A percentile compares a stretch with the other conserved stretches of the same genome.
Evolutionary conservation across 768 basidiomycete genomes (phyloP).

Genomic region (Russula earlei): DNA sequence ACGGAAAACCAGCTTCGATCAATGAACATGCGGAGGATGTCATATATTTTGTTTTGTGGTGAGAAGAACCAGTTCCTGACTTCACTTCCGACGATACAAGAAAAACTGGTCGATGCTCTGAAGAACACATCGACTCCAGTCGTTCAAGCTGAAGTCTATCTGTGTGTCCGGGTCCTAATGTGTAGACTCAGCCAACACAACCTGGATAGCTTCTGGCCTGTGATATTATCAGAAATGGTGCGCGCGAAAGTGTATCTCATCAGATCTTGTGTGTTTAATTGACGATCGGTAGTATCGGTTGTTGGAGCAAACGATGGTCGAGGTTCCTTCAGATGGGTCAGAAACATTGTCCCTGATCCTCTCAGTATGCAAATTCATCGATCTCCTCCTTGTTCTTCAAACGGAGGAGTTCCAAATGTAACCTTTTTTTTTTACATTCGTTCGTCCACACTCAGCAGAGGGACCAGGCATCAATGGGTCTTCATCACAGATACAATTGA

Average conservation of each 20-base stretch:
- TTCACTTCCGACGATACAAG: conserved; percentile 89
- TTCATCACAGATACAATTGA: conserved; percentile 98
- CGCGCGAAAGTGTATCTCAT: conserved; percentile 19
- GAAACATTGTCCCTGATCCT: conserved; percentile 78
- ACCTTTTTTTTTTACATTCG: conserved; percentile 1
- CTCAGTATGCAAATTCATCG: conserved; percentile 89
- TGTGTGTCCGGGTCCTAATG: conserved; percentile 84
- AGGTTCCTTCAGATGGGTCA: conserved; percentile 69
- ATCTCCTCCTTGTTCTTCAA: conserved; percentile 85
- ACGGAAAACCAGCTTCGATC: conserved; percentile 86
- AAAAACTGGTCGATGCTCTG: conserved; percentile 89
- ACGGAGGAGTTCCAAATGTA: conserved; percentile 98
- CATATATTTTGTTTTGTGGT: conserved; percentile 76
- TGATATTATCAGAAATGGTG: conserved; percentile 86
- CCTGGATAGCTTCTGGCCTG: conserved; percentile 93
- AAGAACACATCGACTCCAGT: conserved; percentile 69
- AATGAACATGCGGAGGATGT: conserved; percentile 76
- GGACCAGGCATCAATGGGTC: conserved; percentile 89
- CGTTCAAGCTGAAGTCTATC: conserved; percentile 90
- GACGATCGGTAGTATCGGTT: conserved; percentile 59
- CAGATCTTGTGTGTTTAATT: not conserved
- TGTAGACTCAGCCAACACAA: conserved; percentile 89
- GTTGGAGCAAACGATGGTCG: conserved; percentile 70
- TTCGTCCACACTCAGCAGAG: not conserved
- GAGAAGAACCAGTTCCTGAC: conserved; percentile 88